Base-by-base conservation (phyloP, 1,284 basidiomycete genomes). In the Singerocomus inundabilis region DNA sequence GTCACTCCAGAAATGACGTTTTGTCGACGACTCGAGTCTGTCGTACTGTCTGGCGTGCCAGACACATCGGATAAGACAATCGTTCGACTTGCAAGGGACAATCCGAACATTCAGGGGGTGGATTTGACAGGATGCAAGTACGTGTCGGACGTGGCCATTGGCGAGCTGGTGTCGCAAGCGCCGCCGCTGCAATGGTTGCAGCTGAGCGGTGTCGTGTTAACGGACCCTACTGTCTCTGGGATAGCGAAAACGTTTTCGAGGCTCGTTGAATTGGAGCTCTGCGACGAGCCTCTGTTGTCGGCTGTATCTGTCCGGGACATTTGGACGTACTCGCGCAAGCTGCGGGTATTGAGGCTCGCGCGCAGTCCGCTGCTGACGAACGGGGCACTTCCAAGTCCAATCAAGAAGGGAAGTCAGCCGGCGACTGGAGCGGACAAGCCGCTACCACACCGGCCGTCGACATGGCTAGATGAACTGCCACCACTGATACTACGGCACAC, bases 261-360 rank as follows among this genome's bases (percentile, higher is more conserved):
- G 46, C 78, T 97, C 13, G 74, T 89, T 48, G 93, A 96, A 68
- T 76, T 95, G 53, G 93, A 97, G 64, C 70, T 96, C 9, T 84
- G 82, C 56, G 76, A 82, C 55, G 82, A 91, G 47, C 79, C 84
- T n/a, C 72, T 84, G 33, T 68, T 97, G 53, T 85, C 88, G 11
- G 81, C 91, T 29, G 65, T 78, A 25, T 79, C 88, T 2, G 76
- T 89, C 15, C 80, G 89, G 50, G 85, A 92, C 60, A 75, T 97
- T n/a, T 95, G 93, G 85, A 79, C 83, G 16, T 85, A 83, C 66
- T 83, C 82, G 40, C 80, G 80, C 54, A 84, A 87, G 61, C 73
- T 98, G 43, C 83, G 90, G 13, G 86, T 87, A 56, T 71, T 97
- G 32, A 80, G 82, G 53, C 72, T 97, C 35, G 82, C 84, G 33